These are phyloP conservation scores for Penicillium angulare DNA, from an alignment of 495 filamentous ascomycete species.

Conservation along the genomic window DNA sequence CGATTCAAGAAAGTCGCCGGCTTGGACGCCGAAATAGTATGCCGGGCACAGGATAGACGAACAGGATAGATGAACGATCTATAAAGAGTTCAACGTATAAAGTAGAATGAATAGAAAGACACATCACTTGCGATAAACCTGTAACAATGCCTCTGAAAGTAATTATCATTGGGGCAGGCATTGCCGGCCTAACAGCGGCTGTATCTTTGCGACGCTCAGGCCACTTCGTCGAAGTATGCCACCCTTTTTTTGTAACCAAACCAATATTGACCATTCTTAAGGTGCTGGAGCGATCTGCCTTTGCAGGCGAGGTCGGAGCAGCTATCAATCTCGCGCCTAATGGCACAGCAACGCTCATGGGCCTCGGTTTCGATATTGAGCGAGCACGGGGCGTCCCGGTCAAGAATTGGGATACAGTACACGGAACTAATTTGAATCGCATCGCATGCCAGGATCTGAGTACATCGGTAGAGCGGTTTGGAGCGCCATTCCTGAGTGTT, in stretches of 20 bases:
- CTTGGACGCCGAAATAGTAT: no score
- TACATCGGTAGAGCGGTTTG: background rate
- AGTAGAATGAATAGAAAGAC: no score
- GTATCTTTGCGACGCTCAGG: constrained; percentile 27
- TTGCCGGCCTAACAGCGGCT: constrained; percentile 46
- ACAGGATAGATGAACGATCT: no score
- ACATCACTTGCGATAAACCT: no score
- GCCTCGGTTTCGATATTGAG: constrained; percentile 28
- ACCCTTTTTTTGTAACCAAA: constrained; percentile 1
- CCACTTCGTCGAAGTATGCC: constrained; percentile 20
- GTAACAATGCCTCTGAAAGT: constrained; percentile 7
- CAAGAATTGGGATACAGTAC: constrained; percentile 13
- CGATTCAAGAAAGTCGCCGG: no score
- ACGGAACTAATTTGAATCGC: constrained; percentile 24
- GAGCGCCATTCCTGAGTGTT: constrained; percentile 24
- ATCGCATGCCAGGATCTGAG: constrained; percentile 22
- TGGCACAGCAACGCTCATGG: constrained; percentile 34
- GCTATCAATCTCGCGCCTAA: constrained; percentile 47
- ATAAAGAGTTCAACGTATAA: no score
- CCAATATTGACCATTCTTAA: background rate
- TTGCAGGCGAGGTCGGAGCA: constrained; percentile 45
- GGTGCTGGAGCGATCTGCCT: constrained; percentile 21
- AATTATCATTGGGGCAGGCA: constrained; percentile 43
- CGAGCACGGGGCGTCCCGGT: constrained; percentile 30
- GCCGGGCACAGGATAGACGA: no score